Evolutionary conservation across 2,329 filamentous ascomycete genomes (phyloP), one percentile per base, ranked within the genome.

Genomic region (Trichocomaceae sp.): DNA sequence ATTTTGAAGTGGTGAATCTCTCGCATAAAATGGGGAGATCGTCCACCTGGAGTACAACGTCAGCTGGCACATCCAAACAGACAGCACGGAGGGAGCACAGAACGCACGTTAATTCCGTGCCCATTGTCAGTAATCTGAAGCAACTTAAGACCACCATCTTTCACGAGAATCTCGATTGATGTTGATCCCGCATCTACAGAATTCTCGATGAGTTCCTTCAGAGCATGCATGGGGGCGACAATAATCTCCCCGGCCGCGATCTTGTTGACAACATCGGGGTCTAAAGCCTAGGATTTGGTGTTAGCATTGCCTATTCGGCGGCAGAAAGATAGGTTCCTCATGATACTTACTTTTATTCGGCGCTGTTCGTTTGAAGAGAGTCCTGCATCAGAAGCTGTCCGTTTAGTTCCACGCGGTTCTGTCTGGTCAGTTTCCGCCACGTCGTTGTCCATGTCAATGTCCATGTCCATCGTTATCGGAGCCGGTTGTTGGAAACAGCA

Each of bases 161-260:
- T 97, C 63, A 95, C 87, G 3, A 96, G 70, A 17, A 99, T 86
- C 67, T 99, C 93, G 46, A 99, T 76, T 2, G 86, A 84, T 0
- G 93, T 97, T 2, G 93, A 88, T 5, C 93, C 92, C n/a, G 95
- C 93, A 73, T 99, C 95, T 15, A 99, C 90, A 3, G 93, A 87
- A 64, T 99, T 99, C 70, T 99, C 93, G 12, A 99, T 90, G 49
- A 99, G 77, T 69, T 99, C 93, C 72, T 99, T 99, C 55, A 99
- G 73, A 2, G 95, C 93, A 71, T 99, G 90, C 26, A 96, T 90
- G 0, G 93, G 95, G 2, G 93, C 92, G 48, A 99, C 90, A 58
- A 99, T 99, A 64, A 99, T 99, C 71, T 99, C 93, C 19, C 93
- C 93, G 0, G 93, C 93, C 0, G 93, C 93, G 62, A 99, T 99